phyloP scores from a whole-genome alignment of 2,329 filamentous ascomycete species.

The Grosmannia penicillata region DNA sequence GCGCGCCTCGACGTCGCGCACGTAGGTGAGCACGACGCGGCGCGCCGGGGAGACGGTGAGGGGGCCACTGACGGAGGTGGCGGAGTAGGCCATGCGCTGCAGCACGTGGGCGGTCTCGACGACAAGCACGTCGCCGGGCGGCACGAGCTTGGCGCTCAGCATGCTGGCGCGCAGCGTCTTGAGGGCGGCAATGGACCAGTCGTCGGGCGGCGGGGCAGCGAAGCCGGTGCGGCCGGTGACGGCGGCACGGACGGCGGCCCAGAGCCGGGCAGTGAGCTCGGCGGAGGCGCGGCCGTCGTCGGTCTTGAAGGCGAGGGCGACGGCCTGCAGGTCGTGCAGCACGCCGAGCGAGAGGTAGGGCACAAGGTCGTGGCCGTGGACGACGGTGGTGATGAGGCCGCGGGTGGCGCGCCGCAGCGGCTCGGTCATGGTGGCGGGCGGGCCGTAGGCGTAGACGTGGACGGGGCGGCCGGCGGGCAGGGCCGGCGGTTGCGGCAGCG shows the following conservation, averaged over 20 bases:
- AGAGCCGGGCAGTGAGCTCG: conserved; percentile 51
- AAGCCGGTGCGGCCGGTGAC: conserved; percentile 17
- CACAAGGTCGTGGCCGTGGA: conserved; percentile 61
- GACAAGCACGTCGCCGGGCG: conserved; percentile 62
- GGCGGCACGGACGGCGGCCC: conserved; percentile 24
- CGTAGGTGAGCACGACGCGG: conserved; percentile 53
- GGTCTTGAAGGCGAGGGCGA: conserved; percentile 57
- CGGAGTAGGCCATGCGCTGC: conserved; percentile 47
- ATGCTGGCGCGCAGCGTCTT: conserved; percentile 52
- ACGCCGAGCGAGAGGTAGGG: conserved; percentile 60
- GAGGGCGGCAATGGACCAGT: conserved; percentile 56
- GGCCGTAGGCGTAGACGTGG: conserved; percentile 67
- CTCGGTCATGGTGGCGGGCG: conserved; percentile 57
- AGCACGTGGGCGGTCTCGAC: conserved; percentile 55
- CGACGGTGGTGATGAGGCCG: conserved; percentile 59
- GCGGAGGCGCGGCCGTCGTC: conserved; percentile 53
- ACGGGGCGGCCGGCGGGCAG: conserved; percentile 56
- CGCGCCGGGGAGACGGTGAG: conserved; percentile 38
- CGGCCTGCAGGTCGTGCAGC: conserved; percentile 59
- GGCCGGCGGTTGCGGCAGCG: conserved; percentile 13
- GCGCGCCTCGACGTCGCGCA: conserved; percentile 53
- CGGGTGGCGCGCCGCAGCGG: conserved; percentile 55
- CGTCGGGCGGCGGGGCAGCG: conserved; percentile 27
- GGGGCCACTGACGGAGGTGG: neutral
- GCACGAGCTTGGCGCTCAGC: conserved; percentile 54